Base-by-base conservation (phyloP, 345 rosid species). In the Boechera divaricarpa region DNA sequence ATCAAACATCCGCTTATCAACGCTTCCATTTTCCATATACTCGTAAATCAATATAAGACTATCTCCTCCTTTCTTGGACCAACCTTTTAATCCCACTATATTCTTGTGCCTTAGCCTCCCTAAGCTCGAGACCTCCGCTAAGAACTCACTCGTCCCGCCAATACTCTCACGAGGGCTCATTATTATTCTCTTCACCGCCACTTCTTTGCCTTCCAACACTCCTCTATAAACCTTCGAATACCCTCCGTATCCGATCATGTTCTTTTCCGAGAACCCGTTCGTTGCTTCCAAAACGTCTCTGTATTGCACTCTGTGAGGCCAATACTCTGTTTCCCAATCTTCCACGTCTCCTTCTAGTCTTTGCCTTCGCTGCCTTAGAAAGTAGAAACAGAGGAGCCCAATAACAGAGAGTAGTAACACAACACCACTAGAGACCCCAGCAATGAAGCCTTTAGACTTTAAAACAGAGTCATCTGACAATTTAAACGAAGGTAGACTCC, bases 301-400 rank as follows among this genome's bases (percentile, higher is more conserved):
- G 58, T 85, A 86, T 8, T 81, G 53, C 7, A 89, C 83, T 75
- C 88, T 58, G 24, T 93, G 91, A 0, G 97, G 96, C 97, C 98
- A 91, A 70, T 89, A 93, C 81, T 93, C 96, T 75, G 86, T 83
- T 68, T 93, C 98, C 94, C 97, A 93, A 1, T 85, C 90, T 68
- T 93, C 97, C 79, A 87, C 84, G 11, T 78, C 90, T 4, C 80
- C 93, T 73, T 70, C 78, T 81, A 71, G 78, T 80, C 58, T 58
- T 56, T 0, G 76, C 83, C 55, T 10, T 83, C 15, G 63, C 58
- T 79, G 28, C 73, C 84, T 44, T 41, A 41, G 5, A 47, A 81
- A 38, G 55, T 52, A 38, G 83, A 49, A 58, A 79, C 42, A 10
- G 83, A 16, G 8, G 85, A 70, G 81, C 79, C 83, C 86, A 6